Percentiles rank a stretch among this genome's conserved stretches.
Conservation (phyloP, 129 eudicot species). For the Scalesia atractyloides region DNA sequence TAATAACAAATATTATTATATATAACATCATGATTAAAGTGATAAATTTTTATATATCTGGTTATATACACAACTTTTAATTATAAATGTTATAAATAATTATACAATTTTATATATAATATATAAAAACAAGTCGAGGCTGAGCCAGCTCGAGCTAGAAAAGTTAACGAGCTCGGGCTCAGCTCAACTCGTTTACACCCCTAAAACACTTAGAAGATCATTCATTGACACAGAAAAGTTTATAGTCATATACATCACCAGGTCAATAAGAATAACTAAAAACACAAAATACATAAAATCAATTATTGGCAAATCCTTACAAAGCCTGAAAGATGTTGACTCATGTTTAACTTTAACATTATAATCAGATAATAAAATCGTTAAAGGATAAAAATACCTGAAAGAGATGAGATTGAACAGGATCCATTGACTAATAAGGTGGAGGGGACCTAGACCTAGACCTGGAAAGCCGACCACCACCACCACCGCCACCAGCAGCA, state of each 20-base stretch:
- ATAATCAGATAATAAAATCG: background rate
- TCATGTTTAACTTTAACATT: background rate
- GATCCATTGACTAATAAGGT: slow-evolving; percentile 25
- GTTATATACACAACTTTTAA: too few relatives aligned
- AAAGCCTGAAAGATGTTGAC: background rate
- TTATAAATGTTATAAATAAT: too few relatives aligned
- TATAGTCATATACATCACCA: background rate
- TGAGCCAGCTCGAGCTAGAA: too few relatives aligned
- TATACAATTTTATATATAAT: too few relatives aligned
- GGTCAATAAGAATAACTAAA: background rate
- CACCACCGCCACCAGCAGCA: background rate
- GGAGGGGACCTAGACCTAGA: slow-evolving; percentile 37
- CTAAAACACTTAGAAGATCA: background rate
- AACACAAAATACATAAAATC: background rate
- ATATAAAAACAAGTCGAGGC: too few relatives aligned
- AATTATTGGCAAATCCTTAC: background rate
- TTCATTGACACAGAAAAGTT: background rate
- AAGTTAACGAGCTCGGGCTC: too few relatives aligned
- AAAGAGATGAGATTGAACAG: slow-evolving; percentile 32
- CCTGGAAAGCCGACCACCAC: slow-evolving; percentile 19
- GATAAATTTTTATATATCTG: too few relatives aligned
- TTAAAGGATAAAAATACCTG: slow-evolving; percentile 30
- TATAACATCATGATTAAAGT: too few relatives aligned
- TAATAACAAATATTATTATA: too few relatives aligned
- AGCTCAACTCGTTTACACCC: too few relatives aligned